Percentiles rank a stretch among this genome's conserved stretches.
These are phyloP conservation scores for Rhodosporidiobolus sp. DNA, from an alignment of 768 basidiomycete species.

Conservation along the genomic window DNA sequence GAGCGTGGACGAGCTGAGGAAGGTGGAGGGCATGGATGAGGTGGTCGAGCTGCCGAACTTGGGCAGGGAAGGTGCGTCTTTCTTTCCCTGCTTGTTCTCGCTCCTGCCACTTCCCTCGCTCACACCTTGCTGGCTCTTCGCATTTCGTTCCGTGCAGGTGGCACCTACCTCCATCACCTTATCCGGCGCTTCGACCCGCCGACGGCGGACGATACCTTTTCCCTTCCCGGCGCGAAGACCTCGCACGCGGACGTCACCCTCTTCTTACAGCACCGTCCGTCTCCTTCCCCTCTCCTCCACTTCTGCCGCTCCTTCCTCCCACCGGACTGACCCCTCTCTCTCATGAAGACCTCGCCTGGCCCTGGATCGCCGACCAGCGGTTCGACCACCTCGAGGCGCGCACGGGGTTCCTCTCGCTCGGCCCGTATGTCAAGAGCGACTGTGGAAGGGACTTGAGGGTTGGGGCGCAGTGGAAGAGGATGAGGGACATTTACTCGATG, in stretches of 20 bases:
- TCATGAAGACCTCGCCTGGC: conserved; percentile 8
- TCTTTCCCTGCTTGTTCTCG: too few species aligned
- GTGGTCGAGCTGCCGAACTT: conserved; percentile 5
- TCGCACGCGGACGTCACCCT: conserved; percentile 14
- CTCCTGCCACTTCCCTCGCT: too few species aligned
- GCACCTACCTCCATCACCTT: conserved; percentile 23
- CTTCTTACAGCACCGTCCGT: conserved; percentile 18
- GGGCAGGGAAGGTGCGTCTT: conserved; percentile 15
- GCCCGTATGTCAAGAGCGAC: conserved; percentile 20
- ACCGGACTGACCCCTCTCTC: too few species aligned
- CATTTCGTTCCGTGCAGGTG: too few species aligned
- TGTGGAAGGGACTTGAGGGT: conserved; percentile 43
- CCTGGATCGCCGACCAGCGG: neutral
- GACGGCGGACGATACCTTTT: neutral
- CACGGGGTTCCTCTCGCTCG: conserved; percentile 8
- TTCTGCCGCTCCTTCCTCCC: neutral
- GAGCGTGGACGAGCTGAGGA: neutral
- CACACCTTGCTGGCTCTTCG: too few species aligned
- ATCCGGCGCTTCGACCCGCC: neutral
- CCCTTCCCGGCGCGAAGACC: neutral
- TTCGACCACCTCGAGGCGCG: conserved; percentile 10
- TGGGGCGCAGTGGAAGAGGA: conserved; percentile 42
- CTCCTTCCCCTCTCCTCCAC: neutral
- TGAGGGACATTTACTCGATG: conserved; percentile 46
- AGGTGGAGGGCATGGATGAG: conserved; percentile 14